Base-by-base conservation (phyloP, 352 stramenopile genomes). In the Globisporangium abappressorium region DNA sequence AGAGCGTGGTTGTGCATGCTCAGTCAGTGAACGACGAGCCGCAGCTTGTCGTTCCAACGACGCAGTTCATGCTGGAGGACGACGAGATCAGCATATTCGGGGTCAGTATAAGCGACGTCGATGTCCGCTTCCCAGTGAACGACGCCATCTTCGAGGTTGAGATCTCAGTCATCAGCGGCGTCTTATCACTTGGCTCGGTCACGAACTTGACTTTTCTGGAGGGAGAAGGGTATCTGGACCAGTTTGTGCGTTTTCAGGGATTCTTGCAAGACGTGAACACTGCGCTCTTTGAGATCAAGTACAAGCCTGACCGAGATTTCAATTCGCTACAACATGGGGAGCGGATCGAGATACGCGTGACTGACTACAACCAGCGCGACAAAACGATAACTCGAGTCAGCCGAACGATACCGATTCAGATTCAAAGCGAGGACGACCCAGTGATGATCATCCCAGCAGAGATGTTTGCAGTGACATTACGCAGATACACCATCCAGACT, bases 231-330 rank as follows among this genome's bases (percentile, higher is more conserved):
- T 8, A 64, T 3, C 34, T 41, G 0, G 84, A 95, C 41, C 79
- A 87, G 55, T 71, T 91, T 8, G 65, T 90, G 46, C 77, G 73
- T 0, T 90, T 94, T 53, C 67, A 70, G 18, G 86, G 88, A 15
- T 57, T 74, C 26, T 51, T 95, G 34, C 65, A 76, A 11, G 69
- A 80, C 26, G 74, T 94, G 20, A 94, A 93, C 63, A 49, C 66
- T 1, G 88, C 88, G 26, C 61, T 95, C 0, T 90, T 92, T n/a
- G 78, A 93, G 57, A 77, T 95, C 41, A 77, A 72, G 22, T 95
- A 95, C 65, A 69, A 62, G 49, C 84, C 88, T 3, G 79, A 94
- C 55, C 75, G 73, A 57, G 74, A 95, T 26, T 95, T 90, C 65
- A 95, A 93, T 53, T 86, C 79, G 0, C 70, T 73, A 1, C 83